Evolutionary conservation across 2,329 filamentous ascomycete species (phyloP), one percentile per base, ranked within the genome.

Genomic region (Hypoxylon rubiginosum): DNA sequence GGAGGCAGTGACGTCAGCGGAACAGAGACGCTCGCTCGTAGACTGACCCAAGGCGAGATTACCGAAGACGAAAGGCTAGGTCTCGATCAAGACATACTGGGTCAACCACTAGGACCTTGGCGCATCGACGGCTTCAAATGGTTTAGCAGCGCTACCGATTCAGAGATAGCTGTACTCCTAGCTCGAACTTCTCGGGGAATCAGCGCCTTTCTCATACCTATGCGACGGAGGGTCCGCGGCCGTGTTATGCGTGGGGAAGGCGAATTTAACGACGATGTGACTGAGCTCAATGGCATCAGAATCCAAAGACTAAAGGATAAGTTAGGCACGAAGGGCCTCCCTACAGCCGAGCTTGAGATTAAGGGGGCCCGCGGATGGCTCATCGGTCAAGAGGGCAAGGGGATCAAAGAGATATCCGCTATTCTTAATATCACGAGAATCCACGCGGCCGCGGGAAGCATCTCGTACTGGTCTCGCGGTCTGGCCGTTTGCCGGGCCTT

Each of bases 251-350:
- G 13, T 39, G 34, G 3, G 0, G 64, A 55, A 9, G 62, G 64
- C 0, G 4, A 6, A 7, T 52, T 10, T 9, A 67, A 58, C 11
- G 55, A 71, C 3, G 24, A 41, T 4, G 30, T 26, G 9, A 78
- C 78, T 0, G 82, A 85, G 50, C 79, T 86, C 8, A 90, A 90
- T 67, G 87, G 87, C 2, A 79, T 90, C 15, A 78, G 77, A 7
- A 87, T 90, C 58, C 84, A 87, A 62, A 81, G 87, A 0, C 77
- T 91, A 5, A 90, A 90, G 75, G 83, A 83, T 70, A 90, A 90
- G 69, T 79, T 90, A n/a, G 88, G 88, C 15, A 90, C 88, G 0
- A 85, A 84, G 57, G 80, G 84, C 3, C 76, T 91, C 0, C 88
- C 88, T 0, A 90, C 88, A 0, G 88, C 88, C 0, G 88, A 91